Evolutionary conservation across 495 filamentous ascomycete species (phyloP).

Genomic region (Acidiella bohemica): DNA sequence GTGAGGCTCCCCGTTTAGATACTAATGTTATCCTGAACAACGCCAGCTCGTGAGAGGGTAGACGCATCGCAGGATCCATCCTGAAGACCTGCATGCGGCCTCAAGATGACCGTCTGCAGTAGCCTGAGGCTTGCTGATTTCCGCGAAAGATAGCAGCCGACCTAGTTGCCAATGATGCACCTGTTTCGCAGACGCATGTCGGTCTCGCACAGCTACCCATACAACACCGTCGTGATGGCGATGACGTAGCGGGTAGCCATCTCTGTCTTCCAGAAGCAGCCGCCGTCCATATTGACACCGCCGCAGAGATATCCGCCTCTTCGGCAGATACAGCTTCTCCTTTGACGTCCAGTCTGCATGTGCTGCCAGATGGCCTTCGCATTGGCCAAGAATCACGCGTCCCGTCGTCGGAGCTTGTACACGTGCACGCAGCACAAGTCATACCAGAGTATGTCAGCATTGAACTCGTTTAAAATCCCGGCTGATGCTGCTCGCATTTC

Average conservation of each 20-base stretch:
- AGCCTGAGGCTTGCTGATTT: background rate
- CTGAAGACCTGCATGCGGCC: conserved; percentile 10
- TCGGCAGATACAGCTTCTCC: conserved; percentile 4
- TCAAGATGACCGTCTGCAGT: conserved; percentile 5
- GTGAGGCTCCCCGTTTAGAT: conserved; percentile 2
- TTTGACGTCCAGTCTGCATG: no score
- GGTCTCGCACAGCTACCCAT: conserved; percentile 13
- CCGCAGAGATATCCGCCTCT: conserved; percentile 5
- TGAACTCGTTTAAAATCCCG: conserved; percentile 16
- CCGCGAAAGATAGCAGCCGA: background rate
- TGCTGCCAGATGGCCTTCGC: conserved; percentile 10
- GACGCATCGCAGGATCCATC: conserved; percentile 18
- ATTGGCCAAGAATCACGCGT: conserved; percentile 13
- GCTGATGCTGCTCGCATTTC: conserved; percentile 9
- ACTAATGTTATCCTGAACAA: conserved; percentile 11
- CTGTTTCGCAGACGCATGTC: conserved; percentile 1
- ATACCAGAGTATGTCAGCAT: conserved; percentile 18
- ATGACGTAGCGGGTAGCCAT: conserved; percentile 10
- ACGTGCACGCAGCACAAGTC: conserved; percentile 12
- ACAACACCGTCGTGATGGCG: conserved; percentile 13
- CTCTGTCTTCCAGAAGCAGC: conserved; percentile 11
- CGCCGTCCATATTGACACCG: conserved; percentile 14
- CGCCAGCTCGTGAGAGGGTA: conserved; percentile 11
- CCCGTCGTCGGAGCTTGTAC: conserved; percentile 6
- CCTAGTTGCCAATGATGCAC: background rate